phyloP scores from a whole-genome alignment of 768 basidiomycete species.

The Daedaleopsis sinensis region DNA sequence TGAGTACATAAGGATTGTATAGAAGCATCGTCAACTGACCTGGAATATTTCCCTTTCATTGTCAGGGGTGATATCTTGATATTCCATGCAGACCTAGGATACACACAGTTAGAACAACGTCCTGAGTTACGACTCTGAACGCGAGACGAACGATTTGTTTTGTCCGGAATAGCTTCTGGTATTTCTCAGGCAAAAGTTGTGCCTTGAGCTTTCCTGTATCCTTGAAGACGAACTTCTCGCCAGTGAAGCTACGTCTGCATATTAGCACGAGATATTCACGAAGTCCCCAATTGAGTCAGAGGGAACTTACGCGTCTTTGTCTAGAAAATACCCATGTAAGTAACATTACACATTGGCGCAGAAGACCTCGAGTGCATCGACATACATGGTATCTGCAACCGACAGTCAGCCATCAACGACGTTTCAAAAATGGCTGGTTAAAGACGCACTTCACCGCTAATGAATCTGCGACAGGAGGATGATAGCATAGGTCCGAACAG shows the following conservation, averaged over 20 bases:
- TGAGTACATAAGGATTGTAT: neutral
- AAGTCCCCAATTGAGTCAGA: neutral
- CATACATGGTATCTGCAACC: constrained; percentile 59
- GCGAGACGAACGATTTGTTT: constrained; percentile 58
- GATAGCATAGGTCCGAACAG: neutral
- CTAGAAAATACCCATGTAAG: constrained; percentile 24
- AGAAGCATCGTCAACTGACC: constrained; percentile 39
- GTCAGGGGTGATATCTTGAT: constrained; percentile 47
- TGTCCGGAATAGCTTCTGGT: constrained; percentile 61
- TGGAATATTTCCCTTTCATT: constrained; percentile 76
- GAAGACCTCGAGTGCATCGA: neutral
- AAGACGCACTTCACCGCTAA: constrained; percentile 65
- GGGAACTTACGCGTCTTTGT: constrained; percentile 49
- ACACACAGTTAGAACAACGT: neutral
- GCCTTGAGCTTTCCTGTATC: constrained; percentile 21
- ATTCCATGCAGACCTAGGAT: constrained; percentile 72
- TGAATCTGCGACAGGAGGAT: constrained; percentile 47
- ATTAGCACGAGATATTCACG: neutral
- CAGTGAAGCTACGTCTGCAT: constrained; percentile 34
- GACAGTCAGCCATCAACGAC: neutral
- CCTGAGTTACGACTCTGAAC: no score
- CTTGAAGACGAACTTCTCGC: constrained; percentile 60
- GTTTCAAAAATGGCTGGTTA: neutral
- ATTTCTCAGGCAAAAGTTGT: constrained; percentile 54
- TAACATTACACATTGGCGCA: neutral